Base-by-base conservation (phyloP, 352 stramenopile genomes). In the Sclerospora graminicola region DNA sequence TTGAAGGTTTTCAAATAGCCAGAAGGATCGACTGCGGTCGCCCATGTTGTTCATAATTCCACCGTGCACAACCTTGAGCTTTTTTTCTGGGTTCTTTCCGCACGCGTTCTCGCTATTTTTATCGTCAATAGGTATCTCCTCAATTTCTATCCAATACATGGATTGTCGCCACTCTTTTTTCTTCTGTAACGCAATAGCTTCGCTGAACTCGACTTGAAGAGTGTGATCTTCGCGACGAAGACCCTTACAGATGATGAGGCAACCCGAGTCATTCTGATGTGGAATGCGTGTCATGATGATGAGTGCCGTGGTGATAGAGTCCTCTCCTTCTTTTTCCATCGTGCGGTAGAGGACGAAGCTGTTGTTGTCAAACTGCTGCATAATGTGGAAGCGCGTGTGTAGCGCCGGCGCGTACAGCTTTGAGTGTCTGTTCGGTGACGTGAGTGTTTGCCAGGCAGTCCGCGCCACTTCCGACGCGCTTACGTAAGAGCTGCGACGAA, bases 11-110 rank as follows among this genome's bases (percentile, higher is more conserved):
- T 76, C 61, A 41, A 76, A 76, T 24, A 76, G 46, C 65, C 65
- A 76, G 43, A 76, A 76, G 33, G 65, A 76, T 30, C 61, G 65
- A 30, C 61, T 72, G 26, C 65, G 65, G 39, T 76, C 62, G 36
- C 65, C 65, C 65, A 76, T 76, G 51, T 76, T 72, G 42, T 72
- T 76, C 65, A 76, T 76, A 41, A 71, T 71, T 38, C 65, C 65
- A 41, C 65, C 65, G 34, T 76, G 65, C 15, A 69, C 65, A n/a
- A 76, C 51, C 42, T 54, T 60, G 28, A 65, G 47, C 37, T 50
- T 49, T 36, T 53, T 56, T 18, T 58, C 42, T 44, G 51, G 24
- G 23, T 42, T 46, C 16, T 7, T 8, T 33, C 18, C 23, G 34
- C 8, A 27, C 16, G 11, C 54, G 55, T 14, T 57, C 43, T 19